phyloP scores from a whole-genome alignment of 371 early-diverging fungal genomes.

The Mortierella sp. region DNA sequence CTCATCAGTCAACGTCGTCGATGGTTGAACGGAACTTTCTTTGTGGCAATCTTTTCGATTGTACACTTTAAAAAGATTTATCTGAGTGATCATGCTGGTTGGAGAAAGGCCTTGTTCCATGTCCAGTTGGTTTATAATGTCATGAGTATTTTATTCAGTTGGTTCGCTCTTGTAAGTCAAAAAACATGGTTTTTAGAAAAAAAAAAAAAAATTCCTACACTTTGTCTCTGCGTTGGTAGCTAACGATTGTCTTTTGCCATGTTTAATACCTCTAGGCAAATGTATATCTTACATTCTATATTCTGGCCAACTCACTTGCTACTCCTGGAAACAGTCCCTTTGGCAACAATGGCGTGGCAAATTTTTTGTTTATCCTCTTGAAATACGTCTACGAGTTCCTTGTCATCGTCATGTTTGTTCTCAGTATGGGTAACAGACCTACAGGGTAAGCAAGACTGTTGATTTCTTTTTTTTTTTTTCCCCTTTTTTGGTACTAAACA shows the following conservation, averaged over 20 bases:
- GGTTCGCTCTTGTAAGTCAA: slow-evolving; percentile 85
- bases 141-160: slow-evolving; percentile 80
- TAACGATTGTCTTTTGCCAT: neutral
- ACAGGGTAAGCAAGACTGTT: slow-evolving; percentile 69
- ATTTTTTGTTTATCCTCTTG: slow-evolving; percentile 64
- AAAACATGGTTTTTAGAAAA: neutral
- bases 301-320: slow-evolving; percentile 62
- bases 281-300: slow-evolving; percentile 87
- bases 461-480: neutral
- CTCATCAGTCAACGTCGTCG: slow-evolving; percentile 79
- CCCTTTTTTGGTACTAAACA: neutral
- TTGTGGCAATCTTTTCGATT: slow-evolving; percentile 79
- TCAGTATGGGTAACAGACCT: slow-evolving; percentile 83
- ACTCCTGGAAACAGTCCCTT: slow-evolving; percentile 39
- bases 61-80: slow-evolving; percentile 85
- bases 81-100: slow-evolving; percentile 74
- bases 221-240: neutral
- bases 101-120: slow-evolving; percentile 71
- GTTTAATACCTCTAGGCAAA: slow-evolving; percentile 64
- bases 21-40: slow-evolving; percentile 83
- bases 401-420: slow-evolving; percentile 78
- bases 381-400: slow-evolving; percentile 74
- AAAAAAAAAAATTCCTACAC: no score
- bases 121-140: slow-evolving; percentile 81
- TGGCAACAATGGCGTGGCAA: slow-evolving; percentile 50